phyloP scores from a whole-genome alignment of 306 rosid genomes.

The Rosa rugosa region DNA sequence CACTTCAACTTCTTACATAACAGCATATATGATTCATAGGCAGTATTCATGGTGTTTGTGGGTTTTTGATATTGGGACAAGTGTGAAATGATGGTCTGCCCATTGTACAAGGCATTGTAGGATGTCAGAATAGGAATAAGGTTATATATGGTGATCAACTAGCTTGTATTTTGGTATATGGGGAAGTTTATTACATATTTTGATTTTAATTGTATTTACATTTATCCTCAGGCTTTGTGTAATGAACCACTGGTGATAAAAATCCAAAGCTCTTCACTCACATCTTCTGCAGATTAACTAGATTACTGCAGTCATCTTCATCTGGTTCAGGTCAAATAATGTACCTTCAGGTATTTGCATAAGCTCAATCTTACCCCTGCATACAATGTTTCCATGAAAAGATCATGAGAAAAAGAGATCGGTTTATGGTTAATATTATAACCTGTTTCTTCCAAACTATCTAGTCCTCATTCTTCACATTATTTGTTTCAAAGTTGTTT shows the following conservation, averaged over 20 bases:
- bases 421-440: not conserved
- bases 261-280: conserved; percentile 44
- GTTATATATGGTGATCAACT: not conserved
- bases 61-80: too few species aligned
- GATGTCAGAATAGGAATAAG: too few species aligned
- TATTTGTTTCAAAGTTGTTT: not conserved
- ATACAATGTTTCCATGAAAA: not conserved
- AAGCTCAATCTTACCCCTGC: conserved; percentile 19
- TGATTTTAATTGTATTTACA: not conserved
- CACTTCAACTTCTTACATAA: too few species aligned
- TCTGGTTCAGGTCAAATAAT: conserved; percentile 44
- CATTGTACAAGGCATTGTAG: too few species aligned
- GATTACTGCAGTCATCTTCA: conserved; percentile 36
- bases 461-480: not conserved
- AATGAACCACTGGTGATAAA: conserved; percentile 57
- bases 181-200: not conserved
- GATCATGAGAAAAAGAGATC: not conserved
- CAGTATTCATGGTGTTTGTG: too few species aligned
- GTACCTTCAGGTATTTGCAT: conserved; percentile 57
- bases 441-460: not conserved
- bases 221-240: conserved; percentile 55
- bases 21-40: too few species aligned
- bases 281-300: conserved; percentile 40
- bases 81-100: too few species aligned
- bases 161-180: not conserved